Percentiles rank a stretch among this genome's conserved stretches.
These are phyloP conservation scores for Cyclotella choctawhatcheeana DNA, from an alignment of 108 stramenopile species.

Conservation along the genomic window DNA sequence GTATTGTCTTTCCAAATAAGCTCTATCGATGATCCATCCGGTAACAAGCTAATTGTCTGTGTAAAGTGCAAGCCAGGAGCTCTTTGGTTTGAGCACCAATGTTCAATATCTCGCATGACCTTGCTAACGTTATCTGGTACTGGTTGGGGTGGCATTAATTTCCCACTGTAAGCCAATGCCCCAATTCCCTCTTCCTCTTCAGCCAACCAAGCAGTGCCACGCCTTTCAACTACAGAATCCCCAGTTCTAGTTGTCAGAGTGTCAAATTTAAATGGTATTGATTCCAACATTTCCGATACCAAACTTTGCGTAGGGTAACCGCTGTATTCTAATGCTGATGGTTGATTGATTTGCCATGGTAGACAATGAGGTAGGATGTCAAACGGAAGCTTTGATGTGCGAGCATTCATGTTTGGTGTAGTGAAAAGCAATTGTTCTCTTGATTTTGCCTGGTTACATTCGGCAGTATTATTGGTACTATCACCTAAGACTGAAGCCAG, in stretches of 20 bases:
- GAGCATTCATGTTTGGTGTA: slow-evolving; percentile 50
- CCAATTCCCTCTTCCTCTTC: slow-evolving; percentile 66
- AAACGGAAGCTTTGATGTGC: slow-evolving; percentile 61
- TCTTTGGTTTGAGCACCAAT: slow-evolving; percentile 23
- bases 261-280: slow-evolving; percentile 69
- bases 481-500: slow-evolving; percentile 15
- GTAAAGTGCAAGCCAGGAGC: background rate
- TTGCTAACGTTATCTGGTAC: slow-evolving; percentile 52
- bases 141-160: slow-evolving; percentile 65
- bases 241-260: slow-evolving; percentile 70
- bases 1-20: slow-evolving; percentile 33
- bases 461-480: background rate
- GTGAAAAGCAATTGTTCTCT: slow-evolving; percentile 13
- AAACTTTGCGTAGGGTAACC: slow-evolving; percentile 40
- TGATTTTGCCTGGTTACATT: background rate
- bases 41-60: slow-evolving; percentile 2
- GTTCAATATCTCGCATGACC: slow-evolving; percentile 62
- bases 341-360: slow-evolving; percentile 48
- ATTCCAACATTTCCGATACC: slow-evolving; percentile 27
- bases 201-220: slow-evolving; percentile 78
- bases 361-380: slow-evolving; percentile 64
- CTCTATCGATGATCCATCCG: slow-evolving; percentile 17
- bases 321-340: slow-evolving; percentile 14
- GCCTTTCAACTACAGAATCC: slow-evolving; percentile 61
- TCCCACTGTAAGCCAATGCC: slow-evolving; percentile 75